These are phyloP conservation scores for Suillus hirtellus DNA, from an alignment of 768 basidiomycete genomes.

Conservation along the genomic window DNA sequence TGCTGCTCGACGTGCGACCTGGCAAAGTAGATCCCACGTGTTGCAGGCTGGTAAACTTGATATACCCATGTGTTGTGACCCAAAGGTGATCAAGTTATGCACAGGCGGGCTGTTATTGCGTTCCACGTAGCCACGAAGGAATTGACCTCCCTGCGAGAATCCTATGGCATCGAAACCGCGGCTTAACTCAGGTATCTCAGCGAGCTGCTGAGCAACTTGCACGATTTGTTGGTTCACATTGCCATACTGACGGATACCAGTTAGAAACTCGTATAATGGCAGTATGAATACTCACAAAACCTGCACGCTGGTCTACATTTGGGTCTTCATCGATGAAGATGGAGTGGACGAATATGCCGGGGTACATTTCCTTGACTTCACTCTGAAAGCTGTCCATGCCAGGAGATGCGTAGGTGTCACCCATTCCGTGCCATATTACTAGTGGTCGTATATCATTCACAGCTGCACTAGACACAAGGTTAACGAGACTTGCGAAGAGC, in stretches of 20 bases:
- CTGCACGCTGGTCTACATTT: slow-evolving; percentile 65
- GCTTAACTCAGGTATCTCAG: slow-evolving; percentile 60
- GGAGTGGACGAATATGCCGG: slow-evolving; percentile 77
- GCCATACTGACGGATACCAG: slow-evolving; percentile 57
- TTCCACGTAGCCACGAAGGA: slow-evolving; percentile 83
- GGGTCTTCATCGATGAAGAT: slow-evolving; percentile 64
- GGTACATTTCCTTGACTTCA: slow-evolving; percentile 61
- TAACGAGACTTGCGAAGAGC: slow-evolving; percentile 18
- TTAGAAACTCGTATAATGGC: slow-evolving; percentile 1
- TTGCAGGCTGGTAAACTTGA: slow-evolving; percentile 71
- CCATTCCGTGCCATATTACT: slow-evolving; percentile 80
- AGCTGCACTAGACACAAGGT: slow-evolving; percentile 16
- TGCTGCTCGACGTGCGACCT: slow-evolving; percentile 60
- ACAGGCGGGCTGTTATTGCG: slow-evolving; percentile 71
- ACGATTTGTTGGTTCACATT: slow-evolving; percentile 72
- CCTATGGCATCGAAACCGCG: slow-evolving; percentile 85
- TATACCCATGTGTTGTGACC: slow-evolving; percentile 85
- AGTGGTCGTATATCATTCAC: slow-evolving; percentile 46
- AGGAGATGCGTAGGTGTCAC: slow-evolving; percentile 74
- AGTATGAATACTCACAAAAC: slow-evolving; percentile 57
- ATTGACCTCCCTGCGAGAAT: slow-evolving; percentile 89
- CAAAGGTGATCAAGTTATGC: slow-evolving; percentile 83
- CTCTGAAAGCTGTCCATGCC: slow-evolving; percentile 70
- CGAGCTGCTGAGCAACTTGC: slow-evolving; percentile 63
- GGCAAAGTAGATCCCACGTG: slow-evolving; percentile 68